phyloP scores from a whole-genome alignment of 306 rosid genomes.

The Gastrolobium villosum region DNA sequence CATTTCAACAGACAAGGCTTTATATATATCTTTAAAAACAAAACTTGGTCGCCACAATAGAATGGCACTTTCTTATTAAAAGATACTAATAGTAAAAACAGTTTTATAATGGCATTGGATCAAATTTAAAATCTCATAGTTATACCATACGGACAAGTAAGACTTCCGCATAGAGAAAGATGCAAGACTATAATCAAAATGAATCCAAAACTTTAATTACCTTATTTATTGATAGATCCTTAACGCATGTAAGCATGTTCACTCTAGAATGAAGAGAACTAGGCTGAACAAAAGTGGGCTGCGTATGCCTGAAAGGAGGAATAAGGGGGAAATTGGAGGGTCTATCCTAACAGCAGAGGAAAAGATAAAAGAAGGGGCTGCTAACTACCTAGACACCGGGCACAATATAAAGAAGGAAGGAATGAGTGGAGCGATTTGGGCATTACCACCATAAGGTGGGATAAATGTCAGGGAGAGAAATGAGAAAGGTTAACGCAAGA shows the following conservation, averaged over 20 bases:
- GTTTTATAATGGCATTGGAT: background rate
- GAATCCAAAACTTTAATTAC: constrained; percentile 20
- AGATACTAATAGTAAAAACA: constrained; percentile 14
- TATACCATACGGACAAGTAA: constrained; percentile 2
- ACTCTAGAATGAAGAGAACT: constrained; percentile 8
- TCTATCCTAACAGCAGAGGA: constrained; percentile 3
- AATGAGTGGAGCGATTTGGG: background rate
- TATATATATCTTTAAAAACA: background rate
- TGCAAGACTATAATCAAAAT: constrained; percentile 5
- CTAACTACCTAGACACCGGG: constrained; percentile 12
- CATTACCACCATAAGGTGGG: background rate
- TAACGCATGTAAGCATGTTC: background rate
- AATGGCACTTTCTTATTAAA: background rate
- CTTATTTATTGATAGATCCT: constrained; percentile 1
- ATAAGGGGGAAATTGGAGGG: background rate
- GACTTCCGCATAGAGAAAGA: background rate
- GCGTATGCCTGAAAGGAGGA: background rate
- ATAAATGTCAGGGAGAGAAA: constrained; percentile 15
- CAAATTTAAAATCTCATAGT: constrained; percentile 3
- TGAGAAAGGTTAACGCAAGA: constrained; percentile 18
- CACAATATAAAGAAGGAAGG: background rate
- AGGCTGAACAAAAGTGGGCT: background rate
- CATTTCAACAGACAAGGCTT: constrained; percentile 20
- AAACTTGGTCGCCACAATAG: background rate
- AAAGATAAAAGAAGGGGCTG: background rate